Evolutionary conservation across 2,329 filamentous ascomycete species (phyloP), one percentile per base, ranked within the genome.

Genomic region (Penicillium sp.): DNA sequence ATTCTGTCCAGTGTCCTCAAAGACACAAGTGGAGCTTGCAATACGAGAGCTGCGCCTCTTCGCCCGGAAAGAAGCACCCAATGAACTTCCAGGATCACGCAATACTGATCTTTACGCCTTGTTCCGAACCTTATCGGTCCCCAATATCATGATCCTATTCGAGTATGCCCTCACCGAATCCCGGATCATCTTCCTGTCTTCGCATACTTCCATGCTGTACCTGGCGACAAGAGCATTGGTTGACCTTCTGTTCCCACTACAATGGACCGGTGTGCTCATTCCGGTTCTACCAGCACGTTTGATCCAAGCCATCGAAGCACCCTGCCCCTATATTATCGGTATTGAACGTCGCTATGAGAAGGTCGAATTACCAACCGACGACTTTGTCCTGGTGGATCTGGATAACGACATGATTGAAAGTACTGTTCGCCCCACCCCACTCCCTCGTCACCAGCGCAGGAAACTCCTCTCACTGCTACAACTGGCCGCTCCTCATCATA

Each of bases 241-340:
- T 31, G 93, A 88, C 72, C 79, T 98, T 37, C 79, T 99, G 21
- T 99, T 96, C 72, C 93, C 93, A 8, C 79, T 98, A 52, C 90
- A 91, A 62, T 98, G 95, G 93, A 86, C 90, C 3, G 96, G 93
- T 66, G 91, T 98, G 48, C 92, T 96, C 71, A 97, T 98, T 62
- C 93, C 93, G 2, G 84, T 98, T 33, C 82, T 99, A 9, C 93
- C 93, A 6, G 90, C 91, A 9, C 86, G 93, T 35, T 80, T 99
- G 22, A 82, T 99, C 10, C 93, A 95, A 52, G 93, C 92, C 3
- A 83, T 99, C 19, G 95, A 98, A 67, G 93, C 93, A 1, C 93
- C 93, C 3, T 98, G 95, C 67, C 95, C 95, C 0, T 99, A 98
- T 68, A 96, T 99, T 63, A 91, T 98, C 44, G 95, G 95, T 48